Evolutionary conservation across 164 flowering plant genomes (phyloP).

Genomic region (Tetracentron sinense): DNA sequence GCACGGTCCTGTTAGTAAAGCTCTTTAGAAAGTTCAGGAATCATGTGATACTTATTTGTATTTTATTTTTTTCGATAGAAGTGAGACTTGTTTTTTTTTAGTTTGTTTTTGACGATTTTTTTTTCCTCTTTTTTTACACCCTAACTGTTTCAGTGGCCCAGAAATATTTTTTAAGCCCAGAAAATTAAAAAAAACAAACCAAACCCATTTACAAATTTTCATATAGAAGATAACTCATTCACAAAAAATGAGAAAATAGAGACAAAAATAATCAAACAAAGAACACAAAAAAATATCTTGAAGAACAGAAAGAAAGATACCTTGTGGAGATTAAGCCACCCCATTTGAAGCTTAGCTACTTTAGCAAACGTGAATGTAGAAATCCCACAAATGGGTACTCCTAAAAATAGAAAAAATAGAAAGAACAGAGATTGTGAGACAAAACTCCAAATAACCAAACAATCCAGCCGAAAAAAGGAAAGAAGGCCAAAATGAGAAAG

Average conservation of each 20-base stretch:
- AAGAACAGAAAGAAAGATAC: not conserved
- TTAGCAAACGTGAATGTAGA: not conserved
- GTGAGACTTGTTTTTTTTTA: too few species aligned
- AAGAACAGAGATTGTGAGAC: not conserved
- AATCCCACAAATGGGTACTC: not conserved
- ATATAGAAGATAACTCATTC: not conserved
- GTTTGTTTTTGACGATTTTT: too few species aligned
- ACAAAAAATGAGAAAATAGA: not conserved
- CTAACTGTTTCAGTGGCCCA: too few species aligned
- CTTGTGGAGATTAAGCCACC: not conserved
- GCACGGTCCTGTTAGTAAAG: too few species aligned
- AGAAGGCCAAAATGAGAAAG: not conserved
- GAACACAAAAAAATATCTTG: not conserved
- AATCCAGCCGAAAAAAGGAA: not conserved
- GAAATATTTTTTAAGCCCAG: too few species aligned
- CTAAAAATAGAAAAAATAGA: not conserved
- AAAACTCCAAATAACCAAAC: not conserved
- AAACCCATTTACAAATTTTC: not conserved
- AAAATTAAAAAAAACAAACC: too few species aligned
- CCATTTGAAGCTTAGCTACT: not conserved
- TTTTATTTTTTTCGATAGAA: too few species aligned
- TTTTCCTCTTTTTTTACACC: too few species aligned
- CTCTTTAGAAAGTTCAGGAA: too few species aligned
- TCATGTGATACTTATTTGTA: too few species aligned
- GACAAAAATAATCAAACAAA: not conserved